These are phyloP conservation scores for Lepidium africanum DNA, from an alignment of 345 rosid genomes.

Conservation along the genomic window DNA sequence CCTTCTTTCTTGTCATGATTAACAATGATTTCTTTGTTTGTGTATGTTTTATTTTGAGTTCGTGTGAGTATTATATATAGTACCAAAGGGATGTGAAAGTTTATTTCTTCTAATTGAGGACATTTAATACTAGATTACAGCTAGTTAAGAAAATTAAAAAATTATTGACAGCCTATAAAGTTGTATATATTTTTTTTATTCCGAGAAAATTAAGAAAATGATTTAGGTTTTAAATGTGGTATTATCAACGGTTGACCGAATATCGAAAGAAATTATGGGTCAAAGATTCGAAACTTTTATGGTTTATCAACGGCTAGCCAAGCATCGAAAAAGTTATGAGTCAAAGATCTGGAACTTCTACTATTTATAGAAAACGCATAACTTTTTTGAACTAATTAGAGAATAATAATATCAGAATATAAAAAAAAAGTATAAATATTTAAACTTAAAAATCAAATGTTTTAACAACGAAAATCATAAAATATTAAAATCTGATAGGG, in stretches of 20 bases:
- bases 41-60: not conserved
- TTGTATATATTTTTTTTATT: too few species aligned
- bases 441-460: not conserved
- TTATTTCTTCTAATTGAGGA: not conserved
- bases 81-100: not conserved
- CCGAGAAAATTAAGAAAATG: too few species aligned
- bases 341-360: too few species aligned
- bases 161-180: not conserved
- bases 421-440: not conserved
- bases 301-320: too few species aligned
- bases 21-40: not conserved
- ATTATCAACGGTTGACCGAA: too few species aligned
- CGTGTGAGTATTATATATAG: not conserved
- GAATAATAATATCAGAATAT: not conserved
- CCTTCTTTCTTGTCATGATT: slow-evolving; percentile 24
- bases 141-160: not conserved
- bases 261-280: too few species aligned
- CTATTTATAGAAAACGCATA: too few species aligned
- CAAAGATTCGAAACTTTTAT: too few species aligned
- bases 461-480: not conserved
- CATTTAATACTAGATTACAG: not conserved
- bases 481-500: not conserved
- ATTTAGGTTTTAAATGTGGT: too few species aligned
- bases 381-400: not conserved
- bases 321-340: too few species aligned